Base-by-base conservation (phyloP, 345 rosid genomes). In the Hibiscus trionum region DNA sequence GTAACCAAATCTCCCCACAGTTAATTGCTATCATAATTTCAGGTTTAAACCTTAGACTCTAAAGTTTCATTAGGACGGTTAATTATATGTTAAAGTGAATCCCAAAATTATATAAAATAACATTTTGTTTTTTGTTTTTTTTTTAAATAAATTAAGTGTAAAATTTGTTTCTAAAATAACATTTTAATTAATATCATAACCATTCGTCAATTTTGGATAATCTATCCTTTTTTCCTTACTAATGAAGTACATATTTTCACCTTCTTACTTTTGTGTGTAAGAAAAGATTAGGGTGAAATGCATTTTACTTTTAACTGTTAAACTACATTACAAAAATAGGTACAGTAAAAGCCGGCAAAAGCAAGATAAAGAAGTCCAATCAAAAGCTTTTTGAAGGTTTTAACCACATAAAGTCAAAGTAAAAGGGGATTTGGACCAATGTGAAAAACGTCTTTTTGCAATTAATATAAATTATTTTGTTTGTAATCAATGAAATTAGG, bases 281-380 rank as follows among this genome's bases (percentile, higher is more conserved):
- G 14, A 6, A 9, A 17, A 64, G 14, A 27, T 3, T 66, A 26
- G 19, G 21, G 56, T 46, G 56, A 66, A 44, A 66, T 66, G 57
- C 16, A 29, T 6, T 66, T 53, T 26, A n/a, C 60, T 2, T 55
- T 46, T 46, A 26, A 26, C 56, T 9, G 39, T 27, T 47, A 66
- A 14, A 21, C 12, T 6, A 42, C 1, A 42, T 42, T 10, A 42
- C 46, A 11, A 24, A 24, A 47, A 24, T 66, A 47, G 39, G 7
- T 47, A 11, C 37, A 66, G 35, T 50, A 50, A 15, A 50, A 26
- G 3, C 70, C 35, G 70, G 70, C 70, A 66, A 47, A 66, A 66
- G 70, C 57, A 46, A 46, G 10, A 24, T 26, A 47, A 47, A 42
- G 7, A 27, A 46, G 70, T 26, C 57, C 57, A 66, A 66, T 66